Percentiles rank a stretch among this genome's conserved stretches.
Conservation (phyloP, 2,329 filamentous ascomycete species). For the Cladobotryum protrusum region DNA sequence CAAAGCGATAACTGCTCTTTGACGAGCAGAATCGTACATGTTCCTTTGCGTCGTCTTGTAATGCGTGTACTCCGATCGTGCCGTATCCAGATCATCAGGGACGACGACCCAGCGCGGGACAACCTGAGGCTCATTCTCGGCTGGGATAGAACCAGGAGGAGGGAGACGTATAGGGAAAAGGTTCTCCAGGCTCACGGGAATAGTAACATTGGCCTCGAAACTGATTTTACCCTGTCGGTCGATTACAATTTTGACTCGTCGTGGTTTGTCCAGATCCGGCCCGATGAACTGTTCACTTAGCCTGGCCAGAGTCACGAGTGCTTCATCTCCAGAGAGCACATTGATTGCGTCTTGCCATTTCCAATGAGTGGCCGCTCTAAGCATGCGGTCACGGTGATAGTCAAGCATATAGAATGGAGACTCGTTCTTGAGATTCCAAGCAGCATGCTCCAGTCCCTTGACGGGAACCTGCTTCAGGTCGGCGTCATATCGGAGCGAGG, state of each 20-base stretch:
- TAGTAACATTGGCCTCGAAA: conserved; percentile 32
- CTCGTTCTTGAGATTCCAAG: conserved; percentile 45
- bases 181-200: conserved; percentile 39
- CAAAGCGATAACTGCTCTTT: conserved; percentile 49
- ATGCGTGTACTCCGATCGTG: conserved; percentile 61
- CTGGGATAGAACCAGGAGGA: conserved; percentile 28
- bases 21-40: conserved; percentile 65
- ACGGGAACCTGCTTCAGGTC: conserved; percentile 41
- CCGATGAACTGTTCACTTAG: conserved; percentile 31
- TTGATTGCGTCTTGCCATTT: conserved; percentile 43
- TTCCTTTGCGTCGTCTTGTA: conserved; percentile 77
- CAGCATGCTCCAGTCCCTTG: conserved; percentile 33
- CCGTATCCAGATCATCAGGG: conserved; percentile 37
- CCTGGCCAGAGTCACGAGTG: conserved; percentile 35
- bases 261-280: conserved; percentile 26
- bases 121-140: conserved; percentile 20
- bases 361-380: conserved; percentile 56
- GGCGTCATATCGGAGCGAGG: conserved; percentile 66
- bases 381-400: conserved; percentile 71
- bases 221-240: conserved; percentile 40
- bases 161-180: conserved; percentile 54
- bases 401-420: conserved; percentile 74
- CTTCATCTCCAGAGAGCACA: conserved; percentile 38
- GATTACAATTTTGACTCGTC: conserved; percentile 52
- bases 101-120: conserved; percentile 35